phyloP scores from a whole-genome alignment of 2,329 filamentous ascomycete genomes.

The Huntiella moniliformis region DNA sequence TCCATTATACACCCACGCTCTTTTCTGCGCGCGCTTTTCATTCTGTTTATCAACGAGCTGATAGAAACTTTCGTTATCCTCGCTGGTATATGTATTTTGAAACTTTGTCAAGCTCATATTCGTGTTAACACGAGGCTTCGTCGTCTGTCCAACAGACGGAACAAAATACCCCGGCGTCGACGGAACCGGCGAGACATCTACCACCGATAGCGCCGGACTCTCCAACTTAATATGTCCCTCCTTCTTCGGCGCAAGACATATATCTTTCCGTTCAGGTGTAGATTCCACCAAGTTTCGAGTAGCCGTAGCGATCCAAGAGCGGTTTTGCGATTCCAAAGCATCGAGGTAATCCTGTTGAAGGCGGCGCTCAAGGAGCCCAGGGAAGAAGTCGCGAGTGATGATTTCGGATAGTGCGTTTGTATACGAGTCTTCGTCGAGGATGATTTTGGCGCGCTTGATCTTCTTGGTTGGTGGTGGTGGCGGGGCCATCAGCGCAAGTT shows the following conservation, averaged over 20 bases:
- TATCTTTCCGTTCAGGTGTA: slow-evolving; percentile 27
- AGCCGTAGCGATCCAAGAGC: slow-evolving; percentile 70
- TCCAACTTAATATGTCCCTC: slow-evolving; percentile 18
- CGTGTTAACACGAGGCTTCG: slow-evolving; percentile 7
- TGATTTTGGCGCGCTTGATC: slow-evolving; percentile 73
- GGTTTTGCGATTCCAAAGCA: slow-evolving; percentile 70
- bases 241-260: not conserved
- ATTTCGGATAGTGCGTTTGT: slow-evolving; percentile 81
- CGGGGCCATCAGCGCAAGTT: slow-evolving; percentile 58
- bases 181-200: not conserved
- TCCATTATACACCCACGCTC: slow-evolving; percentile 72
- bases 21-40: slow-evolving; percentile 61
- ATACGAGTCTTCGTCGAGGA: slow-evolving; percentile 88
- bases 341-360: slow-evolving; percentile 84
- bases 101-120: slow-evolving; percentile 46
- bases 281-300: slow-evolving; percentile 55
- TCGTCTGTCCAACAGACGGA: not conserved
- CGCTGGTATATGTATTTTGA: slow-evolving; percentile 85
- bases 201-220: slow-evolving; percentile 36
- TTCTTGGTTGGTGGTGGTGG: slow-evolving; percentile 71
- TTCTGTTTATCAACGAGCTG: slow-evolving; percentile 82
- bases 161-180: slow-evolving; percentile 6
- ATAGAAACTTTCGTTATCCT: slow-evolving; percentile 96
- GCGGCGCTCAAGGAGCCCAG: slow-evolving; percentile 68
- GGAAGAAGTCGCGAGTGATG: slow-evolving; percentile 92